These are phyloP conservation scores for Salicornia ramosissima DNA, from an alignment of 148 eudicot genomes.

Conservation along the genomic window DNA sequence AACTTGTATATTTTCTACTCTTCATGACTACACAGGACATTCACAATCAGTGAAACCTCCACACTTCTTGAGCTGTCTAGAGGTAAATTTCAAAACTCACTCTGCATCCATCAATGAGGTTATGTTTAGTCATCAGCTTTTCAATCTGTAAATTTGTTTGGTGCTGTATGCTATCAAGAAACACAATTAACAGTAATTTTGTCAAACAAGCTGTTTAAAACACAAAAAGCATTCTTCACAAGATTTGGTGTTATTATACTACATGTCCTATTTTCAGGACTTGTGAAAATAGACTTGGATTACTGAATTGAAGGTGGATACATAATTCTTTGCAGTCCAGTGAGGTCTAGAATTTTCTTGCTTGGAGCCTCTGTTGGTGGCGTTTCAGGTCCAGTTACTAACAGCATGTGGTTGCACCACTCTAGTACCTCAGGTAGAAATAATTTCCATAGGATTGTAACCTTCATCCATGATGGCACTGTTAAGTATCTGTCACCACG, in stretches of 20 bases:
- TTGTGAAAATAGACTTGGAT: not conserved
- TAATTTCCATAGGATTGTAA: slow-evolving; percentile 34
- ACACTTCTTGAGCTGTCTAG: too few relatives aligned
- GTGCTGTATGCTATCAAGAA: not conserved
- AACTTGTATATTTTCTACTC: too few relatives aligned
- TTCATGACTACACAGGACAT: too few relatives aligned
- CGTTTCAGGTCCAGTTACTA: slow-evolving; percentile 36
- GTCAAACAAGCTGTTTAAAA: not conserved
- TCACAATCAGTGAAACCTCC: too few relatives aligned
- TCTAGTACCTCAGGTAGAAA: slow-evolving; percentile 49
- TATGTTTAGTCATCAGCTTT: too few relatives aligned
- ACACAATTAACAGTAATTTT: not conserved
- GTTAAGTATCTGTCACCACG: slow-evolving; percentile 50
- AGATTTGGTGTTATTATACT: not conserved
- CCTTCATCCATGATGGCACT: slow-evolving; percentile 51
- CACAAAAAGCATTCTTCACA: not conserved
- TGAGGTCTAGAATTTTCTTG: slow-evolving; percentile 45
- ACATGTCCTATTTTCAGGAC: not conserved
- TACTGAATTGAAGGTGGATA: slow-evolving; percentile 41
- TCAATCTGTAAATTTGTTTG: too few relatives aligned
- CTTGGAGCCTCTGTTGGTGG: slow-evolving; percentile 36
- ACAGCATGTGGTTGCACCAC: slow-evolving; percentile 31
- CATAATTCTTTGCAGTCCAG: slow-evolving; percentile 40
- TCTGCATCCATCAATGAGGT: too few relatives aligned
- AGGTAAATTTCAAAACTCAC: too few relatives aligned